Base-by-base conservation (phyloP, 2,329 filamentous ascomycete species). In the Ceratocystis smalleyi region DNA sequence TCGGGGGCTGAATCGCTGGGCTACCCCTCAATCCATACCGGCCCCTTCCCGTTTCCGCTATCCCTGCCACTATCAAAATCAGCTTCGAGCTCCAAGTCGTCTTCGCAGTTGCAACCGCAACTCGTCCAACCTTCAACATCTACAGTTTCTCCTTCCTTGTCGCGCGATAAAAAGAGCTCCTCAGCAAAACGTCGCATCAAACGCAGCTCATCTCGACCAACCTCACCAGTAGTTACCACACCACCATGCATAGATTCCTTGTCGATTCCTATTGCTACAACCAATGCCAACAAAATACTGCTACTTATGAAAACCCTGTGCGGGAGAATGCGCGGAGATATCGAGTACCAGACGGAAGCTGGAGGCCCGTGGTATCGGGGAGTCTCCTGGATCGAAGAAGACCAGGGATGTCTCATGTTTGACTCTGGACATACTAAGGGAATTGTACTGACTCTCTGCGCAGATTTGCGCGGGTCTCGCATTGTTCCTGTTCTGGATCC, bases 341-440 rank as follows among this genome's bases (percentile, higher is more conserved):
- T 91, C 35, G 85, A 89, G 68, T 92, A 89, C 71, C 83, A 87
- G 69, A 78, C 78, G 54, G 82, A 83, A 45, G 77, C 79, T 15
- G 76, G 77, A 27, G 83, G 80, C 17, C 77, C 80, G 0, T 94
- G 89, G 89, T 79, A 81, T 65, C 74, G 78, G 43, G 88, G 88
- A n/a, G 82, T 86, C 67, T 88, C 86, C 71, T 89, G 85, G 70
- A 89, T 94, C 67, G 86, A 91, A 67, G 86, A 89, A 66, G 85
- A 89, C 59, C 83, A 81, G 66, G 88, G 87, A 1, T 85, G 83
- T 68, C 75, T 94, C 67, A 84, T 91, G 76, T 88, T 87, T 70
- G 86, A 91, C 72, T 81, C 85, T 2, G 82, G 79, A 30, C 55
- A 61, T 27, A 40, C 47, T n/a, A 45, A 64, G 40, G 62, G 61